phyloP scores from a whole-genome alignment of 495 filamentous ascomycete species.

The Xylaria cubensis region DNA sequence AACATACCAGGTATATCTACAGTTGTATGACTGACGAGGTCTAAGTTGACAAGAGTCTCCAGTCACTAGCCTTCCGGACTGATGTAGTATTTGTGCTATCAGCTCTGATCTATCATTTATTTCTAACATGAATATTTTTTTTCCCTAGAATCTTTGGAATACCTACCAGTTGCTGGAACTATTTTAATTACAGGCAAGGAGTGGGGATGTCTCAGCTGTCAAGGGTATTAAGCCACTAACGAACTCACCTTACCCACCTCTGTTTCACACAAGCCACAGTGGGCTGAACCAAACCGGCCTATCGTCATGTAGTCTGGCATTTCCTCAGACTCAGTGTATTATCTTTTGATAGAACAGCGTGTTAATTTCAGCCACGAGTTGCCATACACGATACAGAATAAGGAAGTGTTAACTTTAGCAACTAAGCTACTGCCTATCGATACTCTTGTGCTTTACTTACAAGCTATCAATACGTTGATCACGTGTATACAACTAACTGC shows the following conservation, averaged over 20 bases:
- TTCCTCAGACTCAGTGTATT: too few relatives aligned
- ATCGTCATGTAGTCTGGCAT: background rate
- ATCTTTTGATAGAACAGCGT: too few relatives aligned
- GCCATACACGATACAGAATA: background rate
- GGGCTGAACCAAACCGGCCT: background rate
- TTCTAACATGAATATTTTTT: too few relatives aligned
- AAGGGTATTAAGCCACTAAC: background rate
- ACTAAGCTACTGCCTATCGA: background rate
- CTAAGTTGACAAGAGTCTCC: background rate
- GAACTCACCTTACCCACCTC: conserved; percentile 1
- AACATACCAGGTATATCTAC: too few relatives aligned
- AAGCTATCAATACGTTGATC: too few relatives aligned
- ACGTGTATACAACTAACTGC: too few relatives aligned
- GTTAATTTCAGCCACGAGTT: background rate
- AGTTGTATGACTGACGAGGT: background rate
- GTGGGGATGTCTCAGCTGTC: background rate
- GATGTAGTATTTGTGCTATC: background rate
- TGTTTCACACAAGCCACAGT: background rate
- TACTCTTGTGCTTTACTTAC: too few relatives aligned
- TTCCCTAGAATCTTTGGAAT: background rate
- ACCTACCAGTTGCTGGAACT: background rate
- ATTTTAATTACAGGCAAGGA: background rate
- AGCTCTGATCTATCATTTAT: background rate
- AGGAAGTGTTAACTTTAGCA: background rate
- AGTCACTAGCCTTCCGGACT: background rate